Evolutionary conservation across 768 basidiomycete genomes (phyloP).

Genomic region (Lactarius indigo): DNA sequence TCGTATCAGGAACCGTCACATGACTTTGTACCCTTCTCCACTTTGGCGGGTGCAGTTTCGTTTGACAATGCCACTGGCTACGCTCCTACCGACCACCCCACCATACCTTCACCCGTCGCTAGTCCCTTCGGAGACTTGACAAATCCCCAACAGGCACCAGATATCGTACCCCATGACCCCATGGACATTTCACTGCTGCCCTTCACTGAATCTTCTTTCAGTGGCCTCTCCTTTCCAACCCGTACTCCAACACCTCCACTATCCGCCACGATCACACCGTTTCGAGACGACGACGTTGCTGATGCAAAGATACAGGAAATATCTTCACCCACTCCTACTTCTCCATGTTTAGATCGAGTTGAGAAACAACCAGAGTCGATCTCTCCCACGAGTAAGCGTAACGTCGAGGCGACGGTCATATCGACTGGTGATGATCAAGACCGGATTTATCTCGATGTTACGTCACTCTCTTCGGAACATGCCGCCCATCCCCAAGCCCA

Average conservation of each 20-base stretch:
- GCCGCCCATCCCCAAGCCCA: background rate
- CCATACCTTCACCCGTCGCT: background rate
- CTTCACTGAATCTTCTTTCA: background rate
- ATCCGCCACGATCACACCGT: slow-evolving; percentile 15
- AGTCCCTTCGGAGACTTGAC: background rate
- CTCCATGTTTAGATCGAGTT: background rate
- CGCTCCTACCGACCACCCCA: background rate
- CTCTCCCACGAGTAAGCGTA: background rate
- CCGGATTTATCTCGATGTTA: background rate
- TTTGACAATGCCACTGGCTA: slow-evolving; percentile 5
- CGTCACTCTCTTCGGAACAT: background rate
- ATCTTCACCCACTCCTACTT: background rate
- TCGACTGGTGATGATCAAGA: background rate
- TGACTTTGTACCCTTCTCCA: slow-evolving; percentile 17
- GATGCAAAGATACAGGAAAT: background rate
- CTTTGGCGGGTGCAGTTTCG: slow-evolving; percentile 18
- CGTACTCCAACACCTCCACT: slow-evolving; percentile 23
- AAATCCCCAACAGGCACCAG: background rate
- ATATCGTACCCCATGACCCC: background rate
- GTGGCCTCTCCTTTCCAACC: slow-evolving; percentile 10
- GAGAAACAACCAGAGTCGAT: background rate
- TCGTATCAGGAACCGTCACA: background rate
- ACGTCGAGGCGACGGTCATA: background rate
- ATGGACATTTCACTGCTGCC: slow-evolving; percentile 1
- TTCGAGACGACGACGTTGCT: slow-evolving; percentile 11